Conservation (phyloP, 257 asterid species). For the Jacaranda copaia region DNA sequence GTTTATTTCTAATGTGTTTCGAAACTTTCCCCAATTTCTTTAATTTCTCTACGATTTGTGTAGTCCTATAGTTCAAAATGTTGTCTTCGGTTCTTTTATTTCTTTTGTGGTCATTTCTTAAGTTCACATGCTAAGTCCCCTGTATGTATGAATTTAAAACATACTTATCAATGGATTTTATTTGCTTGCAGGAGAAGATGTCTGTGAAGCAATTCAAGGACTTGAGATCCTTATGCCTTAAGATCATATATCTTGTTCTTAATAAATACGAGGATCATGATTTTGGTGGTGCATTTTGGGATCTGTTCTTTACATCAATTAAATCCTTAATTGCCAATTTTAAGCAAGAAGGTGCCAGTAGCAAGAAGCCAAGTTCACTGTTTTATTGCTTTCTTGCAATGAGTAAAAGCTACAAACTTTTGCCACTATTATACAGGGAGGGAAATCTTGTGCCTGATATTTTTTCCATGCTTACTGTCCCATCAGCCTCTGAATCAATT, state of each 20-base stretch:
- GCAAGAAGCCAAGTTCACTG: conserved; percentile 87
- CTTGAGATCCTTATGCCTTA: conserved; percentile 87
- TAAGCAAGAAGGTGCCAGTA: conserved; percentile 83
- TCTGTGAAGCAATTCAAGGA: conserved; percentile 78
- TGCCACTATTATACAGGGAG: conserved; percentile 66
- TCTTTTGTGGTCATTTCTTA: conserved; percentile 15
- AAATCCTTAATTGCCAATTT: conserved; percentile 70
- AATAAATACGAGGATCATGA: conserved; percentile 67
- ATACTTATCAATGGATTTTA: conserved; percentile 35
- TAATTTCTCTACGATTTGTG: background rate
- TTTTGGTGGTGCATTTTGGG: conserved; percentile 79
- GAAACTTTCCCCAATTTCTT: conserved; percentile 6
- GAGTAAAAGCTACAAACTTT: conserved; percentile 83
- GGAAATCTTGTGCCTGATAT: conserved; percentile 83
- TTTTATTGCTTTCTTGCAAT: conserved; percentile 91
- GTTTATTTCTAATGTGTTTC: background rate
- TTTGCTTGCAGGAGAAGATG: conserved; percentile 59
- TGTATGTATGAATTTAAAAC: background rate
- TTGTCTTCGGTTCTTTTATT: background rate
- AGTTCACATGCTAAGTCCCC: conserved; percentile 3
- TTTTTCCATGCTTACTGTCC: conserved; percentile 70
- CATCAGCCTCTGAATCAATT: conserved; percentile 76
- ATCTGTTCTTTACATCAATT: conserved; percentile 69
- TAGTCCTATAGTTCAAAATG: conserved; percentile 17
- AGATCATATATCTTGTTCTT: conserved; percentile 69